Evolutionary conservation across 73 alveolate genomes (phyloP).

Genomic region (Symbiodinium natans): DNA sequence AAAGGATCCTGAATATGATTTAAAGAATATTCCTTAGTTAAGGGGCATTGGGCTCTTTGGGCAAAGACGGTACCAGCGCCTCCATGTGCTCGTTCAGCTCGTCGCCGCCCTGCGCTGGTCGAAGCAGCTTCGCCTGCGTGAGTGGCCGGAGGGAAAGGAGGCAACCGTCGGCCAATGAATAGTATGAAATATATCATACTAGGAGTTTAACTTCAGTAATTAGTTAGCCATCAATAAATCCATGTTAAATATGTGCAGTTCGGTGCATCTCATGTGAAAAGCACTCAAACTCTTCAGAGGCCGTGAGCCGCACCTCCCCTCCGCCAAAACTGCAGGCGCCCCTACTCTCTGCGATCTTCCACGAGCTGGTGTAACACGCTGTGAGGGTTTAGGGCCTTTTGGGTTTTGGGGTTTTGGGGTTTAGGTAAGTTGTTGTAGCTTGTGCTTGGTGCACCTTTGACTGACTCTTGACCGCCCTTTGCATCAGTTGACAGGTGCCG

Average conservation of each 20-base stretch:
- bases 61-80: background rate
- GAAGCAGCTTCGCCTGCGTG: constrained; percentile 66
- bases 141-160: constrained; percentile 87
- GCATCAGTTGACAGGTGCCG: constrained; percentile 2
- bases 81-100: background rate
- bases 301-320: background rate
- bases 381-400: no score
- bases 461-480: no score
- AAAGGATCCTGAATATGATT: background rate
- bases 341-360: no score
- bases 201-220: no score
- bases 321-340: background rate
- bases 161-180: background rate
- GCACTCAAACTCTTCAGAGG: background rate
- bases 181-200: background rate
- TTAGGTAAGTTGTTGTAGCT: no score
- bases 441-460: no score
- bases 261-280: background rate
- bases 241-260: no score
- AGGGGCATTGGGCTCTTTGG: no score
- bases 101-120: constrained; percentile 78
- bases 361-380: no score
- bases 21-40: no score
- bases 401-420: no score
- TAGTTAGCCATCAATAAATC: no score